phyloP scores from a whole-genome alignment of 2,329 filamentous ascomycete genomes.

The Botrytis tulipae region DNA sequence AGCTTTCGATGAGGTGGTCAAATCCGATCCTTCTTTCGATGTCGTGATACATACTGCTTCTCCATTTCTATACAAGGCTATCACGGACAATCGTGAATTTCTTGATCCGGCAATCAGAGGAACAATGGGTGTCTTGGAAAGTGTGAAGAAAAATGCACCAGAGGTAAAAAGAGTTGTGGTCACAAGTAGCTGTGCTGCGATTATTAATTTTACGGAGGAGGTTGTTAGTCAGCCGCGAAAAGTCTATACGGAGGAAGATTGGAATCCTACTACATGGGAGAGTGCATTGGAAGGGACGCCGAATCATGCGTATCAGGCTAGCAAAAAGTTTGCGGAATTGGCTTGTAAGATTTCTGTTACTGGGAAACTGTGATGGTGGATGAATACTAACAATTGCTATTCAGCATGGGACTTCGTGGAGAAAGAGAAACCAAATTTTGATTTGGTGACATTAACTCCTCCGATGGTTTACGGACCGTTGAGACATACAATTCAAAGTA shows the following conservation, averaged over 20 bases:
- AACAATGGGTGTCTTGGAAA: conserved; percentile 68
- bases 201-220: conserved; percentile 32
- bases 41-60: conserved; percentile 69
- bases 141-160: conserved; percentile 58
- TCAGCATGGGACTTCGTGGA: conserved; percentile 59
- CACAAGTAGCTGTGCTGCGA: conserved; percentile 41
- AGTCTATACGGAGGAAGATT: conserved; percentile 50
- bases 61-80: conserved; percentile 42
- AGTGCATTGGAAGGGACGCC: conserved; percentile 35
- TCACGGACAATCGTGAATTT: conserved; percentile 40
- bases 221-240: conserved; percentile 9
- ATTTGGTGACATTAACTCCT: conserved; percentile 58
- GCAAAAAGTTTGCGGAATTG: conserved; percentile 64
- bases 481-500: conserved; percentile 57
- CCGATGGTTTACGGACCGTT: conserved; percentile 62
- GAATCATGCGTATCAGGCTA: conserved; percentile 49
- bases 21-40: conserved; percentile 55
- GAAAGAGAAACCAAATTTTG: conserved; percentile 52
- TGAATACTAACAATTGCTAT: neutral
- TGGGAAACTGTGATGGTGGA: neutral
- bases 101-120: conserved; percentile 56
- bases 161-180: conserved; percentile 69
- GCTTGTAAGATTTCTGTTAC: conserved; percentile 39
- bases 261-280: conserved; percentile 54
- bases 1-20: conserved; percentile 61